Evolutionary conservation across 225 moss, liverwort and hornwort species (phyloP).

Genomic region (Pseudoscleropodium purum): DNA sequence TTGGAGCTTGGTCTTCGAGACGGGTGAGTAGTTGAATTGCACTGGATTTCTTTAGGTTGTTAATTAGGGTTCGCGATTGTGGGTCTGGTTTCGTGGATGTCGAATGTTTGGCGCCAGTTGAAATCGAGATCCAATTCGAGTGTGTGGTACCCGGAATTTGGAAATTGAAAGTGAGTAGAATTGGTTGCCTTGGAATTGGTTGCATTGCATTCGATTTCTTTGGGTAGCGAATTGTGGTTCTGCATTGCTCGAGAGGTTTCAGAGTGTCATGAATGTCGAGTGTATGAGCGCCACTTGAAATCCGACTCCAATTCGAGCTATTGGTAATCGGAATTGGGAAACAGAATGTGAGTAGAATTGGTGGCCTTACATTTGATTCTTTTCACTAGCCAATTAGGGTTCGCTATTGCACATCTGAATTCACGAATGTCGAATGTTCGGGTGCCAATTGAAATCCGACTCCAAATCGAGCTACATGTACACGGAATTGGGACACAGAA

Average conservation of each 20-base stretch:
- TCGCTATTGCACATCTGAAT: neutral
- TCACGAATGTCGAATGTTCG: neutral
- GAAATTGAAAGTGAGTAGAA: neutral
- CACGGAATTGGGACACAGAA: neutral
- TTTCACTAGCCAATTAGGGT: neutral
- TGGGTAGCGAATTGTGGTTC: neutral
- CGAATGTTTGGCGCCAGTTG: neutral
- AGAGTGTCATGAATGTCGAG: neutral
- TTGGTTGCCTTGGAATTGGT: neutral
- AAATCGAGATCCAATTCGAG: neutral
- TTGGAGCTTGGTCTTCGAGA: conserved; percentile 20
- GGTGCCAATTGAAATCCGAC: neutral
- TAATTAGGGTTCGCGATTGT: neutral
- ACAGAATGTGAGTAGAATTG: neutral
- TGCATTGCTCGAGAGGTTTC: neutral
- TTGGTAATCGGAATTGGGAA: neutral
- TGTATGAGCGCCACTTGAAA: neutral
- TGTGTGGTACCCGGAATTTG: neutral
- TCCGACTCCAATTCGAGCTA: neutral
- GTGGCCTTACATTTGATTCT: neutral
- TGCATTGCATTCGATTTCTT: neutral
- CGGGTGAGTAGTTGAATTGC: conserved; percentile 6
- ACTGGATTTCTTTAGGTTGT: neutral
- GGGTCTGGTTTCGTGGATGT: neutral
- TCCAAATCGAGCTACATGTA: neutral